Evolutionary conservation across 2,329 filamentous ascomycete genomes (phyloP), one percentile per base, ranked within the genome.

Genomic region (Septoria linicola): DNA sequence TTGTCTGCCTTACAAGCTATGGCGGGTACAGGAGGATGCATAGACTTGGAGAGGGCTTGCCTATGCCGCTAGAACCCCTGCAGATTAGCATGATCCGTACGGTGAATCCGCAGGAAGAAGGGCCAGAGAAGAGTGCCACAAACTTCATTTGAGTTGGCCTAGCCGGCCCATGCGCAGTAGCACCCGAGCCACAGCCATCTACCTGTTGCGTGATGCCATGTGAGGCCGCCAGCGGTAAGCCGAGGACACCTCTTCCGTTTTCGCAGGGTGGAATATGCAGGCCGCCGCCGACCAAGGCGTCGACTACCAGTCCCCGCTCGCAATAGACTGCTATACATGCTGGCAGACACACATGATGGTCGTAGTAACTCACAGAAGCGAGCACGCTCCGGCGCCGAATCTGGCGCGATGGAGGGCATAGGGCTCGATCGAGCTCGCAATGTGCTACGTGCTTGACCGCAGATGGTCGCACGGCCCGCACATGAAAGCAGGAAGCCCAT

Each of bases 141-240:
- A 7, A 17, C 30, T 20, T 30, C 54, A 21, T 34, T 51, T 8
- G 41, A 36, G 39, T 52, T 39, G 27, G 11, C 34, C 19, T 45
- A 16, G 43, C 27, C 41, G 20, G 49, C 19, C 37, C 16, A 37
- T 14, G n/a, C 43, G 16, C 23, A 43, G 41, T 41, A 40, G 41
- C 17, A 51, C 59, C 27, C 57, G 59, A 48, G 55, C 50, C 30
- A 50, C 55, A 21, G 57, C 65, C 66, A 73, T 89, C 8, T 92
- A 87, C 0, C 35, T 6, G 87, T 88, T 0, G 92, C 89, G 23
- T 45, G 41, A 25, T 41, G 34, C 21, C 37, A n/a, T 23, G 40
- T 35, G 37, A 44, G 43, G 50, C 36, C 41, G 41, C 43, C 41
- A 44, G 41, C 36, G 46, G 51, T 54, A 39, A 54, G 46, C 41